Evolutionary conservation across 306 rosid genomes (phyloP).

Genomic region (Chamaecrista fasciculata): DNA sequence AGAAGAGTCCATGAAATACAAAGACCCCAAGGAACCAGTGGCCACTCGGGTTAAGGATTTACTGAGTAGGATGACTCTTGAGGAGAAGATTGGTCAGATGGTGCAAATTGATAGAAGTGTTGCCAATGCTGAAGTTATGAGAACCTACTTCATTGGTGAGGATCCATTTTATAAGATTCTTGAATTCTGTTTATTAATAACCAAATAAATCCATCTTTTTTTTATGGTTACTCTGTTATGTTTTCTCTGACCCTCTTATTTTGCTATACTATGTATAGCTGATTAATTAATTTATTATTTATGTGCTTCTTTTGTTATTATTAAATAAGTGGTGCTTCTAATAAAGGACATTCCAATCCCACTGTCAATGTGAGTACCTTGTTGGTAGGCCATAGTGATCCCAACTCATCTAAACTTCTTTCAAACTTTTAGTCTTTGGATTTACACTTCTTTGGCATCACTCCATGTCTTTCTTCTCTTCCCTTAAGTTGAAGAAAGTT

Average conservation of each 20-base stretch:
- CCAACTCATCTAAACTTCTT: too few relatives aligned
- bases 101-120: conserved; percentile 89
- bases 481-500: not conserved
- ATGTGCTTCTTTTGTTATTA: not conserved
- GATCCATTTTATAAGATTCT: not conserved
- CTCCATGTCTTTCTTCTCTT: conserved; percentile 12
- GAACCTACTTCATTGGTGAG: conserved; percentile 65
- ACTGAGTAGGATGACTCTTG: conserved; percentile 71
- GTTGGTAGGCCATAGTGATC: too few relatives aligned
- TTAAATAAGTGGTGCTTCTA: not conserved
- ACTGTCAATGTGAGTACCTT: too few relatives aligned
- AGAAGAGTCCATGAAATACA: conserved; percentile 61
- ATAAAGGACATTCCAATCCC: too few relatives aligned
- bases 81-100: conserved; percentile 99
- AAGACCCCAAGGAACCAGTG: conserved; percentile 64
- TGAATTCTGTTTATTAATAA: not conserved
- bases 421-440: not conserved
- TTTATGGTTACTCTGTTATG: not conserved
- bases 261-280: not conserved
- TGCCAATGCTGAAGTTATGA: conserved; percentile 70
- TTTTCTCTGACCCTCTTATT: not conserved
- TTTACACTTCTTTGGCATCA: not conserved
- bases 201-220: not conserved
- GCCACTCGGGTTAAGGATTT: conserved; percentile 71
- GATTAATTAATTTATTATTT: not conserved